phyloP scores from a whole-genome alignment of 1,284 basidiomycete species.

The Thecaphora thlaspeos region DNA sequence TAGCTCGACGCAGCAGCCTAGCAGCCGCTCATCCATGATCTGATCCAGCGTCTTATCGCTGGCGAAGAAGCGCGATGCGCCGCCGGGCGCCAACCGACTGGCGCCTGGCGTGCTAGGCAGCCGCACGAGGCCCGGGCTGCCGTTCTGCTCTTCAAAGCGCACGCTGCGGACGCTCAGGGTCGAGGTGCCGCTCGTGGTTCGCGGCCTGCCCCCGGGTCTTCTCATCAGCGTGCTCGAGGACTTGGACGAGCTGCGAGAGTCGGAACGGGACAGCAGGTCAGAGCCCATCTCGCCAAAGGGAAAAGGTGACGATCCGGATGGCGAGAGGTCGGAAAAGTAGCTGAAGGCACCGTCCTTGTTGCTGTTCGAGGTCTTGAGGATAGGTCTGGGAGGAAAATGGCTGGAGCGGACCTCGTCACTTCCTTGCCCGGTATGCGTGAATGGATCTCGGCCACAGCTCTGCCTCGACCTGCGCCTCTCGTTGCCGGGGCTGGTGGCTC shows the following conservation, averaged over 20 bases:
- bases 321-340: background rate
- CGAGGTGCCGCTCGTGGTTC: slow-evolving; percentile 30
- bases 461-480: slow-evolving; percentile 1
- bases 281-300: slow-evolving; percentile 18
- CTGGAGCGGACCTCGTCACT: no score
- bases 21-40: slow-evolving; percentile 35
- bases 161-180: slow-evolving; percentile 21
- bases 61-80: slow-evolving; percentile 25
- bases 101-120: background rate
- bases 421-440: no score
- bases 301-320: background rate
- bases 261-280: slow-evolving; percentile 23
- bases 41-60: slow-evolving; percentile 19
- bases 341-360: background rate
- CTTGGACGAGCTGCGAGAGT: slow-evolving; percentile 29
- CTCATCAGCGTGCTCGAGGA: slow-evolving; percentile 22
- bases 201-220: slow-evolving; percentile 17
- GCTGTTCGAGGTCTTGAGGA: slow-evolving; percentile 25
- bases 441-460: no score
- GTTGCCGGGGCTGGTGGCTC: background rate
- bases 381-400: slow-evolving; percentile 22
- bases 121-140: no score
- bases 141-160: slow-evolving; percentile 18
- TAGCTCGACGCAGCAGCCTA: slow-evolving; percentile 28
- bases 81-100: slow-evolving; percentile 2